Evolutionary conservation across 2,329 filamentous ascomycete species (phyloP).

Genomic region (Parastagonospora avenae): DNA sequence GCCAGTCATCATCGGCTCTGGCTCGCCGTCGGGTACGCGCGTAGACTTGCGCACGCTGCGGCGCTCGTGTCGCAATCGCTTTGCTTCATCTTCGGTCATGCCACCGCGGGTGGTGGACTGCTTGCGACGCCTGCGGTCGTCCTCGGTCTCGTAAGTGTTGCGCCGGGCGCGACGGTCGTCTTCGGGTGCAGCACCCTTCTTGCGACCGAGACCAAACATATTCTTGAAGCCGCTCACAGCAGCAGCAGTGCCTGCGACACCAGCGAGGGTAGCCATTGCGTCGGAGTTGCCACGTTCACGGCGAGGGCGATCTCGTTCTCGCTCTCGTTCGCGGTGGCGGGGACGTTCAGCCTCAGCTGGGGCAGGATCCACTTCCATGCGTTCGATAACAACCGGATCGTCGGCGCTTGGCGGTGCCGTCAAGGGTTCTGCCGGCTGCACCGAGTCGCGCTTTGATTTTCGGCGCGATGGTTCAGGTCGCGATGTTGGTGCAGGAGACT

Average conservation of each 20-base stretch:
- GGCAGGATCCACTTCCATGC: constrained; percentile 46
- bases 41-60: constrained; percentile 39
- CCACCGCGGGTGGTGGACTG: constrained; percentile 42
- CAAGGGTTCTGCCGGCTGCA: constrained; percentile 39
- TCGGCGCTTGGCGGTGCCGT: constrained; percentile 48
- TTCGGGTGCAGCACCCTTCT: constrained; percentile 34
- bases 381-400: constrained; percentile 51
- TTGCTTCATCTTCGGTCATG: constrained; percentile 44
- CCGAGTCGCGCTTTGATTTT: constrained; percentile 49
- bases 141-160: constrained; percentile 43
- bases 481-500: constrained; percentile 39
- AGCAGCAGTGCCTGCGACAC: constrained; percentile 37
- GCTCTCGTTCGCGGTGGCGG: constrained; percentile 44
- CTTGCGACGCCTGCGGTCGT: constrained; percentile 45
- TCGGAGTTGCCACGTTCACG: constrained; percentile 65
- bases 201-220: constrained; percentile 51
- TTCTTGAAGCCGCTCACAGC: constrained; percentile 63
- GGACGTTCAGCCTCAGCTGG: constrained; percentile 53
- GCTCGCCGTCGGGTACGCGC: constrained; percentile 29
- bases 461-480: constrained; percentile 46
- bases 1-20: constrained; percentile 32
- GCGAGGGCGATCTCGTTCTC: constrained; percentile 36
- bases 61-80: constrained; percentile 43
- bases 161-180: constrained; percentile 41
- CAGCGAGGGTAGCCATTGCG: constrained; percentile 58